Conservation (phyloP, 495 filamentous ascomycete species). For the Neurospora sp. region DNA sequence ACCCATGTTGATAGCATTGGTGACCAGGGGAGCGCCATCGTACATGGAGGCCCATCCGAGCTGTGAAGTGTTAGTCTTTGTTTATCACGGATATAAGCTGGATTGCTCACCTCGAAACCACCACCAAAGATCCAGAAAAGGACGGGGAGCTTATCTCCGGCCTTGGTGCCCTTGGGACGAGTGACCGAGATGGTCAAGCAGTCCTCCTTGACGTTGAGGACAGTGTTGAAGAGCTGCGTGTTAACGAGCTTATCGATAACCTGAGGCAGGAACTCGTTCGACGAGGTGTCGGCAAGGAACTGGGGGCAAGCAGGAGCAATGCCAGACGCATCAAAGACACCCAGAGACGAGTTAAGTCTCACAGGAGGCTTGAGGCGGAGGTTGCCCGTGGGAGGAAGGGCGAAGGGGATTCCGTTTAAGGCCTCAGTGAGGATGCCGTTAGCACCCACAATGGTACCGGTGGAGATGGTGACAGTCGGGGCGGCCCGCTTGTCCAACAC, state of each 20-base stretch:
- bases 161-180: constrained; percentile 47
- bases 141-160: constrained; percentile 51
- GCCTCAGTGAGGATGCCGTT: constrained; percentile 22
- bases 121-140: constrained; percentile 70
- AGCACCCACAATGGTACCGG: constrained; percentile 43
- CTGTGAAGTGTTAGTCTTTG: constrained; percentile 12
- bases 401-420: constrained; percentile 42
- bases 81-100: background rate
- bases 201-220: constrained; percentile 47
- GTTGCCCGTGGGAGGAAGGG: constrained; percentile 31
- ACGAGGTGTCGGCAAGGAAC: constrained; percentile 37
- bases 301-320: constrained; percentile 46
- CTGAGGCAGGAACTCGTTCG: constrained; percentile 29
- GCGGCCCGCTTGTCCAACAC: constrained; percentile 28
- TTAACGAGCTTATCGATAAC: constrained; percentile 43
- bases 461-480: constrained; percentile 36
- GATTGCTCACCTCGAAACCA: constrained; percentile 44
- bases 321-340: constrained; percentile 41
- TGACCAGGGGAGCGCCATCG: constrained; percentile 45
- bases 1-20: constrained; percentile 38
- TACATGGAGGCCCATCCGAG: constrained; percentile 45
- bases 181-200: constrained; percentile 57
- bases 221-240: constrained; percentile 47
- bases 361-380: constrained; percentile 35
- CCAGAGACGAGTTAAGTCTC: constrained; percentile 30